Conservation (phyloP, 306 rosid species). For the Fragaria nilgerrensis region DNA sequence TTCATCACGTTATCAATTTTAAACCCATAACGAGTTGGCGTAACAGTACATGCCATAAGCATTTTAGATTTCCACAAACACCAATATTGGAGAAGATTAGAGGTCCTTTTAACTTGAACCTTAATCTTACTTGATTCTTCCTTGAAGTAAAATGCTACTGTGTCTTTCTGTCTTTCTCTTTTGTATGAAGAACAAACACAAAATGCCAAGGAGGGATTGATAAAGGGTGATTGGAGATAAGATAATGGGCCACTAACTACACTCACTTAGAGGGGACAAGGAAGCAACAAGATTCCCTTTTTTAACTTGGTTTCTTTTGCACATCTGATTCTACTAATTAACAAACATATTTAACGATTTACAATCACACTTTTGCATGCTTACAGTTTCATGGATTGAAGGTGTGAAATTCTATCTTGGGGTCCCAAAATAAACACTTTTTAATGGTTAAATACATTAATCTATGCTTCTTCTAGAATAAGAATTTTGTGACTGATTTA, state of each 20-base stretch:
- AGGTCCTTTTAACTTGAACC: constrained; percentile 32
- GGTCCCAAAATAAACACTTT: background rate
- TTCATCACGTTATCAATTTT: no score
- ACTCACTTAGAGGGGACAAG: constrained; percentile 46
- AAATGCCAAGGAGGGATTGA: constrained; percentile 36
- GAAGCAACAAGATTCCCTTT: constrained; percentile 32
- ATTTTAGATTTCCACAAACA: background rate
- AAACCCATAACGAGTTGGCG: background rate
- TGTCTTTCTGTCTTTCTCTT: background rate
- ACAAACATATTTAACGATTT: constrained; percentile 23
- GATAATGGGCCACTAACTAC: constrained; percentile 44
- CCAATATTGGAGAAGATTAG: constrained; percentile 1
- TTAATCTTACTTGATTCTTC: constrained; percentile 4
- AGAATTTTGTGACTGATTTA: constrained; percentile 21
- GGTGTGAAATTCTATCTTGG: constrained; percentile 7
- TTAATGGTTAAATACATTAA: constrained; percentile 11
- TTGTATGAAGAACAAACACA: constrained; percentile 29
- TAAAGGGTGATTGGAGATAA: constrained; percentile 38
- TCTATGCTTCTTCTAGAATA: constrained; percentile 38
- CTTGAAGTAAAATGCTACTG: constrained; percentile 15
- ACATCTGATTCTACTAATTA: constrained; percentile 41
- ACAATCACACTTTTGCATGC: constrained; percentile 29
- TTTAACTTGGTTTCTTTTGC: constrained; percentile 23
- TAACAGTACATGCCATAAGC: background rate
- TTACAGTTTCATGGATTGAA: constrained; percentile 17